A percentile compares a stretch with the other conserved stretches of the same genome.
These are phyloP conservation scores for Boletus sp. DNA, from an alignment of 1,284 basidiomycete genomes.

Conservation along the genomic window DNA sequence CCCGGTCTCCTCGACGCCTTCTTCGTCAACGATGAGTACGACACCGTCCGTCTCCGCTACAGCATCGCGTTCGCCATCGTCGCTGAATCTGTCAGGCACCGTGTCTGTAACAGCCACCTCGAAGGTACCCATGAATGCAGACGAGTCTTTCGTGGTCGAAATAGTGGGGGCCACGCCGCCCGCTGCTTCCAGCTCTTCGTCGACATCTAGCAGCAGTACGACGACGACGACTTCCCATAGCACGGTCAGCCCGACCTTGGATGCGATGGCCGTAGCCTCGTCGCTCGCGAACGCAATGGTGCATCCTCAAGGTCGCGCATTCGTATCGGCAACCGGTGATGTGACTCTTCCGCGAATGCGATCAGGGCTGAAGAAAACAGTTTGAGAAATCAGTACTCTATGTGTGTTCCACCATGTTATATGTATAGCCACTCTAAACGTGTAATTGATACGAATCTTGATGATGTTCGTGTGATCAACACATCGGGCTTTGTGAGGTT, in stretches of 20 bases:
- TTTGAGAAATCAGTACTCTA: not conserved
- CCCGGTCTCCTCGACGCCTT: constrained; percentile 9
- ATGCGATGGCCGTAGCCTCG: constrained; percentile 32
- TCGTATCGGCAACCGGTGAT: not conserved
- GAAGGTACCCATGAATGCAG: constrained; percentile 1
- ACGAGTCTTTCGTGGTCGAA: constrained; percentile 29
- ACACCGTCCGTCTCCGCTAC: constrained; percentile 11
- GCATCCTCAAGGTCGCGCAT: not conserved
- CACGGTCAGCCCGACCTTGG: constrained; percentile 17
- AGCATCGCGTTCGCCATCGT: constrained; percentile 9
- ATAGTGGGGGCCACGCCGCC: constrained; percentile 24
- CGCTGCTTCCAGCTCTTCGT: constrained; percentile 13
- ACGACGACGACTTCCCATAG: constrained; percentile 23
- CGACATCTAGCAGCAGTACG: constrained; percentile 2
- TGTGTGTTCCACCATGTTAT: not conserved
- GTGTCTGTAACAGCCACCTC: not conserved
- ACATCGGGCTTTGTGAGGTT: not conserved
- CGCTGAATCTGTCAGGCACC: constrained; percentile 7
- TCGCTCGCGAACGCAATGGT: constrained; percentile 25
- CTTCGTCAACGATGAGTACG: constrained; percentile 6
- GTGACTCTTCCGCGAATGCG: not conserved
- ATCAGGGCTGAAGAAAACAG: too few species aligned
- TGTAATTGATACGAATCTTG: not conserved
- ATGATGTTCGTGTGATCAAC: not conserved
- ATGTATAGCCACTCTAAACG: not conserved